phyloP scores from a whole-genome alignment of 1,284 basidiomycete genomes.

The Papiliotrema flavescens region DNA sequence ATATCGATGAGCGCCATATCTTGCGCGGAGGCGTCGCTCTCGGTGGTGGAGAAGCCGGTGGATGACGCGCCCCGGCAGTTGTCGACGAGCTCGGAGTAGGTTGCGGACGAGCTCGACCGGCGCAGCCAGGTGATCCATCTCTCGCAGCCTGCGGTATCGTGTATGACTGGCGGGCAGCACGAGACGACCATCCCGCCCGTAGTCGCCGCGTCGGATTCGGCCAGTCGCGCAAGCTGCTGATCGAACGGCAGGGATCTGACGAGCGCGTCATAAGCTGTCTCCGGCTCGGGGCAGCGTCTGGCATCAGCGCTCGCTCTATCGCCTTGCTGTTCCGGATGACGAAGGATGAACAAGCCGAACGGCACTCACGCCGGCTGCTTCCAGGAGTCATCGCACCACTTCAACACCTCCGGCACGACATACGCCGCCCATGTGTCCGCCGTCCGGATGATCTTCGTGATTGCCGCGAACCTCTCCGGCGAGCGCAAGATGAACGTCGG shows the following conservation, averaged over 20 bases:
- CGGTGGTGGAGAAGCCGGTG: slow-evolving; percentile 1
- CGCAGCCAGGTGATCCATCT: slow-evolving; percentile 30
- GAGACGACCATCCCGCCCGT: slow-evolving; percentile 28
- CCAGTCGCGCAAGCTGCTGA: slow-evolving; percentile 16
- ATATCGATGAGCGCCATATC: slow-evolving; percentile 13
- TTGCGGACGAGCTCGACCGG: slow-evolving; percentile 5
- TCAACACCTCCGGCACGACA: slow-evolving; percentile 26
- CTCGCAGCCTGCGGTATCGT: slow-evolving; percentile 11
- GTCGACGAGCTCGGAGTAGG: slow-evolving; percentile 17
- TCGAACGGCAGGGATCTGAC: slow-evolving; percentile 25
- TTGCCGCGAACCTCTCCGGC: slow-evolving; percentile 21
- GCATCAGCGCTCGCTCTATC: neutral
- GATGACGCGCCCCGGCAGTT: slow-evolving; percentile 13
- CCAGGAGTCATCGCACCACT: slow-evolving; percentile 26
- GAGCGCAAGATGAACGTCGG: slow-evolving; percentile 28
- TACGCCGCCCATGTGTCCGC: slow-evolving; percentile 33
- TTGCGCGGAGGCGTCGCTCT: neutral
- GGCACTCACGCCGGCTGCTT: slow-evolving; percentile 8
- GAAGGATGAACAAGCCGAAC: too few relatives aligned
- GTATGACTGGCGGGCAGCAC: slow-evolving; percentile 22
- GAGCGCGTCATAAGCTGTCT: slow-evolving; percentile 17
- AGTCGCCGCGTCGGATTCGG: slow-evolving; percentile 12
- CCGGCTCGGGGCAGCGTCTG: slow-evolving; percentile 29
- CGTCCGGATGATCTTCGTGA: slow-evolving; percentile 23
- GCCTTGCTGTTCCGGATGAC: too few relatives aligned